These are phyloP conservation scores for Populus tomentosa DNA, from an alignment of 441 rosid species.

Conservation along the genomic window DNA sequence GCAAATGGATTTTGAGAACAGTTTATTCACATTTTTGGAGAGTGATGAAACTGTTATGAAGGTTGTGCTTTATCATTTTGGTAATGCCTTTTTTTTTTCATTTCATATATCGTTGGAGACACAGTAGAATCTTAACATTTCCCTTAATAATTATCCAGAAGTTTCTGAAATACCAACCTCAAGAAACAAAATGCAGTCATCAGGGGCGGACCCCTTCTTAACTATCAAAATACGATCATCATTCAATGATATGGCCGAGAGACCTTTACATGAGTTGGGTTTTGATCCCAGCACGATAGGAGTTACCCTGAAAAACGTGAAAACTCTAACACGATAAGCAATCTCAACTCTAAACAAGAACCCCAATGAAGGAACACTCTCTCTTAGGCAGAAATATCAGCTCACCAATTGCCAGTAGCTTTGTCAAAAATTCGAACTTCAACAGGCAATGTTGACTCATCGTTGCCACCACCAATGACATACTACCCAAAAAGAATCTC, in stretches of 20 bases:
- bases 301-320: slow-evolving; percentile 41
- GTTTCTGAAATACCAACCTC: slow-evolving; percentile 54
- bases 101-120: not conserved
- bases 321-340: slow-evolving; percentile 12
- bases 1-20: not conserved
- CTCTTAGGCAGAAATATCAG: slow-evolving; percentile 5
- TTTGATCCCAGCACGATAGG: slow-evolving; percentile 62
- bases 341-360: slow-evolving; percentile 12
- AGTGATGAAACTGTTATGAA: not conserved
- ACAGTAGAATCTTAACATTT: not conserved
- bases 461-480: slow-evolving; percentile 44
- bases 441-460: slow-evolving; percentile 42
- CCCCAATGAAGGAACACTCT: slow-evolving; percentile 11
- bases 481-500: slow-evolving; percentile 38
- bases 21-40: not conserved
- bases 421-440: slow-evolving; percentile 51
- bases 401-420: slow-evolving; percentile 58
- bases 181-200: slow-evolving; percentile 85
- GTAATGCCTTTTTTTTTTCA: not conserved
- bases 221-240: slow-evolving; percentile 64
- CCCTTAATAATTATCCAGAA: not conserved
- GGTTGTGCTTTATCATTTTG: not conserved
- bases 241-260: slow-evolving; percentile 45
- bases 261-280: slow-evolving; percentile 61
- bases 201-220: slow-evolving; percentile 55